These are phyloP conservation scores for Ganoderma resinaceum DNA, from an alignment of 1,284 basidiomycete species.

Conservation along the genomic window DNA sequence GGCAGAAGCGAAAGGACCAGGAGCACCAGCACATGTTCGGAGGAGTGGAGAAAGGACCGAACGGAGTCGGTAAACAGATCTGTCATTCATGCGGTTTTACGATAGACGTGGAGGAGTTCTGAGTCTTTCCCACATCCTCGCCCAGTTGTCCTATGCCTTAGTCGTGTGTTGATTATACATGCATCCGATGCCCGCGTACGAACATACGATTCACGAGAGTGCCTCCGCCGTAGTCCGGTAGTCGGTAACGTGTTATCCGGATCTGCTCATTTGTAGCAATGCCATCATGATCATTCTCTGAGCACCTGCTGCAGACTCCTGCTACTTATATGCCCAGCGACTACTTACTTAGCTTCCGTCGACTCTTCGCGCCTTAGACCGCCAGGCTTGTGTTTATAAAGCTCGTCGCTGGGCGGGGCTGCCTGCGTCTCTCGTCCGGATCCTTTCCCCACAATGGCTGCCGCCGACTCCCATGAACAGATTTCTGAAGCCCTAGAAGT, in stretches of 20 bases:
- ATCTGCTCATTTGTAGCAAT: not conserved
- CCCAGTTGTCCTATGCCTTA: not conserved
- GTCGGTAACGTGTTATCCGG: constrained; percentile 4
- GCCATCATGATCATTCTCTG: constrained; percentile 1
- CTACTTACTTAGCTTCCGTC: not conserved
- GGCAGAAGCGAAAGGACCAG: constrained; percentile 86
- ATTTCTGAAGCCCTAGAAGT: constrained; percentile 78
- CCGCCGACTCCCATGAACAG: constrained; percentile 43
- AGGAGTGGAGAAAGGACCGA: constrained; percentile 55
- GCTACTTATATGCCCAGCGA: no score
- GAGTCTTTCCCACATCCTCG: constrained; percentile 18
- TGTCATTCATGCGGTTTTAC: constrained; percentile 90
- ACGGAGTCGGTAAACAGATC: constrained; percentile 70
- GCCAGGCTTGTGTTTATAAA: not conserved
- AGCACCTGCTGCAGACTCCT: not conserved
- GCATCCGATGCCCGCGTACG: not conserved
- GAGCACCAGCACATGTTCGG: constrained; percentile 89
- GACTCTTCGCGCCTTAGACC: not conserved
- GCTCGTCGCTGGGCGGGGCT: not conserved
- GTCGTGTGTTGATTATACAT: not conserved
- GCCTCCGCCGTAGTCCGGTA: not conserved
- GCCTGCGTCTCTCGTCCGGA: not conserved
- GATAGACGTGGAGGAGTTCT: constrained; percentile 86
- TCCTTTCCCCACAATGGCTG: not conserved
- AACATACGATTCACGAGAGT: not conserved